These are phyloP conservation scores for Isoetes taiwanensis DNA, from an alignment of 75 land plant species.

Conservation along the genomic window DNA sequence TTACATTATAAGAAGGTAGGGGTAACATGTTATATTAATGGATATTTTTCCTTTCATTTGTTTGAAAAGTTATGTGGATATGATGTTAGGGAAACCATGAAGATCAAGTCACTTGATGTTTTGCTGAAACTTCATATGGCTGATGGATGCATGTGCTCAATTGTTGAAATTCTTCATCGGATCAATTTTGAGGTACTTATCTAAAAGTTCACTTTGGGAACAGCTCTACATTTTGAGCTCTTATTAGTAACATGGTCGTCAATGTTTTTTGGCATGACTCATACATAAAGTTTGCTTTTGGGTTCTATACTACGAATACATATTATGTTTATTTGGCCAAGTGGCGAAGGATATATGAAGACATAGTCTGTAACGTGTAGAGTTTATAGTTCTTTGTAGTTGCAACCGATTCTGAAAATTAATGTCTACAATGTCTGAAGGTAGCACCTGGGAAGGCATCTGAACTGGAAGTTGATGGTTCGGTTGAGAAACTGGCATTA, in stretches of 20 bases:
- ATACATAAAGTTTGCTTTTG: no score
- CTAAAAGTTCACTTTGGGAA: no score
- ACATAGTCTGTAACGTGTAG: no score
- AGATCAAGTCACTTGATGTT: conserved; percentile 32
- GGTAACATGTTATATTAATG: no score
- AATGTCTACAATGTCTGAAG: not conserved
- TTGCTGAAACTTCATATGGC: conserved; percentile 53
- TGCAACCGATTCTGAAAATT: no score
- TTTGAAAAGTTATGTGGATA: not conserved
- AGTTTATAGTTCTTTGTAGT: no score
- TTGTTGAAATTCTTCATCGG: conserved; percentile 34
- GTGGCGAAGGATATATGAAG: no score
- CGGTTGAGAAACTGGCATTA: conserved; percentile 26
- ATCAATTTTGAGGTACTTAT: conserved; percentile 65
- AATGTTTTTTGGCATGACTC: no score
- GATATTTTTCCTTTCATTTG: not conserved
- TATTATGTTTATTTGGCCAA: no score
- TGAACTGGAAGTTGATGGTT: conserved; percentile 23
- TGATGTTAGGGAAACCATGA: conserved; percentile 34
- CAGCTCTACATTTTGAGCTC: no score
- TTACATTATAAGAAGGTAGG: conserved; percentile 45
- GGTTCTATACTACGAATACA: no score
- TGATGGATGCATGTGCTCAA: conserved; percentile 54
- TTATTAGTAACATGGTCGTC: no score
- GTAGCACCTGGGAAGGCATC: conserved; percentile 23